These are phyloP conservation scores for Trypanosoma lewisi DNA, from an alignment of 208 protist species.

Conservation along the genomic window DNA sequence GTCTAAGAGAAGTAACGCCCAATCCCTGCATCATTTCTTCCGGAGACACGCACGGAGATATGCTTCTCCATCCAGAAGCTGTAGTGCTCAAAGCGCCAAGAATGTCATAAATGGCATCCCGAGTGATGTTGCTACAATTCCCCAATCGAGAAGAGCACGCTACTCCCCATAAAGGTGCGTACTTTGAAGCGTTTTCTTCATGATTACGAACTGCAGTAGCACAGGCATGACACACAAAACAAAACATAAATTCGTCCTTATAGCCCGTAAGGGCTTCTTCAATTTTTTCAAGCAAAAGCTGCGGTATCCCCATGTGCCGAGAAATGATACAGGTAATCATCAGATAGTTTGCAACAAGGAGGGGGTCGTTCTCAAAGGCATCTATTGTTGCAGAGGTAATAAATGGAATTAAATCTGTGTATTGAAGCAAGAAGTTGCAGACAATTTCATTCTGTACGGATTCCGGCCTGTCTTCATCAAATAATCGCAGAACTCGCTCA, in stretches of 20 bases:
- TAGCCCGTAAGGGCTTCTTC: conserved; percentile 25
- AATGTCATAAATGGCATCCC: conserved; percentile 50
- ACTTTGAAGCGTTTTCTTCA: conserved; percentile 45
- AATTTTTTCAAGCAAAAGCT: conserved; percentile 31
- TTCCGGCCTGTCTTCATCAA: conserved; percentile 64
- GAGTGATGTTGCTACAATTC: conserved; percentile 20
- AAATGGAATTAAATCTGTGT: conserved; percentile 51
- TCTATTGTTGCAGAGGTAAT: conserved; percentile 38
- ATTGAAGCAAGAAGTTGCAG: conserved; percentile 31
- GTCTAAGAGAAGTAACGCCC: conserved; percentile 23
- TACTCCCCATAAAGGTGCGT: conserved; percentile 44
- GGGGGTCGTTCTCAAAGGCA: conserved; percentile 50
- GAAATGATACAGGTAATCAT: conserved; percentile 53
- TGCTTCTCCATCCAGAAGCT: conserved; percentile 37
- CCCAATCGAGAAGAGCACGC: conserved; percentile 20
- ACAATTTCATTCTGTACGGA: conserved; percentile 37
- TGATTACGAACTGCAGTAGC: conserved; percentile 41
- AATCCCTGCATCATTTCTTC: conserved; percentile 36
- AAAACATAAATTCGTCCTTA: conserved; percentile 39
- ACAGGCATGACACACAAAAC: conserved; percentile 66
- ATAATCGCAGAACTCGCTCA: conserved; percentile 60
- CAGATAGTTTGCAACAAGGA: conserved; percentile 81
- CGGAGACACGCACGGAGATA: conserved; percentile 18
- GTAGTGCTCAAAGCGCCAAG: conserved; percentile 52
- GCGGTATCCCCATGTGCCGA: conserved; percentile 34